These are phyloP conservation scores for Chaetomium sp. DNA, from an alignment of 2,329 filamentous ascomycete genomes.

Conservation along the genomic window DNA sequence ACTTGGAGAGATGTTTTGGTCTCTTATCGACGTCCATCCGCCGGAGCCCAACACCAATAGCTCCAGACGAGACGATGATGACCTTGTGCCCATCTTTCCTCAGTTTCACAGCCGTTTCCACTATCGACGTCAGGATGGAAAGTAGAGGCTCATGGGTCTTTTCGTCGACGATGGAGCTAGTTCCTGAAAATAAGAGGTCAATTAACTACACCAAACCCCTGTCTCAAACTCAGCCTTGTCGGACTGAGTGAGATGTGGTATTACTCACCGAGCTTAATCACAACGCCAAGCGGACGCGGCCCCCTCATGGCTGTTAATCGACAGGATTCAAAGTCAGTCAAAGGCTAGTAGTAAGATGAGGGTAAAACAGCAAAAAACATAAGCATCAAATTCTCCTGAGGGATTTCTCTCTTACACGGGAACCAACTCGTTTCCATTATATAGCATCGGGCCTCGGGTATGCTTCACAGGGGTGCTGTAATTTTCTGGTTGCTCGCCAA, in stretches of 20 bases:
- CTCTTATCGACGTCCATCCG: conserved; percentile 86
- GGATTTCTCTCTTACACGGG: conserved; percentile 29
- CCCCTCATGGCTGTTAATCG: conserved; percentile 61
- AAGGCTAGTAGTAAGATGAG: background rate
- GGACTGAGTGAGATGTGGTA: background rate
- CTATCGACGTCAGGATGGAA: conserved; percentile 86
- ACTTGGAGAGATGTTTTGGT: conserved; percentile 85
- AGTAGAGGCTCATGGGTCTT: conserved; percentile 90
- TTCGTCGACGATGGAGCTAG: conserved; percentile 98
- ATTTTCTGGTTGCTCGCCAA: conserved; percentile 19
- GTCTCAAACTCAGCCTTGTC: background rate
- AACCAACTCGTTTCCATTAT: conserved; percentile 28
- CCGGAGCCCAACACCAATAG: conserved; percentile 89
- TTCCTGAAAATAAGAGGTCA: conserved; percentile 61
- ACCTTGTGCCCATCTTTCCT: conserved; percentile 91
- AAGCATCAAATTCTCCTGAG: conserved; percentile 10
- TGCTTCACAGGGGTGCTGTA: conserved; percentile 22
- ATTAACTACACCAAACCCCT: background rate
- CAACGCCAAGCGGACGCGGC: conserved; percentile 69
- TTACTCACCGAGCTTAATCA: conserved; percentile 81
- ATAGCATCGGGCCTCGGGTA: conserved; percentile 12
- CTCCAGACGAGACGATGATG: conserved; percentile 94
- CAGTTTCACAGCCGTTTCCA: conserved; percentile 87
- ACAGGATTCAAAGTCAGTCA: conserved; percentile 17
- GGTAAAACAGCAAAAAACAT: background rate